Base-by-base conservation (phyloP, 2,329 filamentous ascomycete genomes). In the Orbilia oligospora region DNA sequence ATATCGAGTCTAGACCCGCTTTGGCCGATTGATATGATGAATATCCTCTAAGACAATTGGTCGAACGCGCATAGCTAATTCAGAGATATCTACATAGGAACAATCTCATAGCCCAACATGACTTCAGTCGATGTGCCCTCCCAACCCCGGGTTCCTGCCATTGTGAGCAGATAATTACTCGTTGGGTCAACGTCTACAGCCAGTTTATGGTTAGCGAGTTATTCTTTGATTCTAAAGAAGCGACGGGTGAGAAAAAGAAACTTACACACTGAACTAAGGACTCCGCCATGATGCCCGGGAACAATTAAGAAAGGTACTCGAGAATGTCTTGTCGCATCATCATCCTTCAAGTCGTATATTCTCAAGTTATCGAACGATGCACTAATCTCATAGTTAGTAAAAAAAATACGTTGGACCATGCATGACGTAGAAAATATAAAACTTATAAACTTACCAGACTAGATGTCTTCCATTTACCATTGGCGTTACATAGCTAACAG, bases 251-350 rank as follows among this genome's bases (percentile, higher is more conserved):
- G 18, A 20, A n/a, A 20, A n/a, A 30, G 24, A 36, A 20, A 79
- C 81, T 69, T 71, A 82, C 81, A 82, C 58, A 82, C 64, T 48
- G 80, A 80, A 36, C 80, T 81, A 20, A 82, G 77, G 24, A 82
- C 81, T 38, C 81, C 81, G 14, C 81, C 81, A 66, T 82, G 87
- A 83, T 92, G 96, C 0, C 96, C 96, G 0, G 96, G 96, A 24
- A 99, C 91, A 81, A 99, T 97, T n/a, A 97, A 88, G 84, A 98
- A 99, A 0, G 96, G 96, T 0, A 97, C 93, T 0, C 91, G 91
- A 0, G 93, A 92, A 83, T 93, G 91, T 82, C 91, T 93, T 46
- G 88, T 87, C 0, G 87, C 85, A 24, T 88, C 87, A 36, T 89
- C 88, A 65, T 92, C 89, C 55, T 90, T 90, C 18, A 98, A 87